These are phyloP conservation scores for Lepidium didymum DNA, from an alignment of 345 rosid species.

Conservation along the genomic window DNA sequence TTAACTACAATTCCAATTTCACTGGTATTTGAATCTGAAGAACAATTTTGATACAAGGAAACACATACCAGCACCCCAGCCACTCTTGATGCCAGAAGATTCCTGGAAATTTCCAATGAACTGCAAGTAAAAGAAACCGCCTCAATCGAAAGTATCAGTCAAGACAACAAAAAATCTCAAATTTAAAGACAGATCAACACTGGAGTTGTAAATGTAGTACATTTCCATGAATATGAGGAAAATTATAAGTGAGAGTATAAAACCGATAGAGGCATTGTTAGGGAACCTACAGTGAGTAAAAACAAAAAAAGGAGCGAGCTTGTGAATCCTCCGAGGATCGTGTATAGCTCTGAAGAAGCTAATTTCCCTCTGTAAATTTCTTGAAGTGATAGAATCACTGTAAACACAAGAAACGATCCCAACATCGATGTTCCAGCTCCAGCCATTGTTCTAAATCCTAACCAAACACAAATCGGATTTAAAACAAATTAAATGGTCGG, in stretches of 20 bases:
- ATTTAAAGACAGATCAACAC: not conserved
- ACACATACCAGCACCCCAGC: conserved; percentile 84
- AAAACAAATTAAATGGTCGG: not conserved
- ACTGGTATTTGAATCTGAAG: not conserved
- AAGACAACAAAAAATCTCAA: not conserved
- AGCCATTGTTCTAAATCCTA: conserved; percentile 42
- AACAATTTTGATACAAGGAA: not conserved
- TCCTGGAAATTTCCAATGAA: conserved; percentile 88
- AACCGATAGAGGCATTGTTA: not conserved
- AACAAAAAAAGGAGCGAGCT: conserved; percentile 79
- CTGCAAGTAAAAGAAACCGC: conserved; percentile 35
- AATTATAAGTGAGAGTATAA: too few relatives aligned
- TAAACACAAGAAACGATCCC: conserved; percentile 52
- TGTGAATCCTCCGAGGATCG: conserved; percentile 79
- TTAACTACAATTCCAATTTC: not conserved
- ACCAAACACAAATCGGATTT: not conserved
- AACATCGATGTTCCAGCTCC: conserved; percentile 79
- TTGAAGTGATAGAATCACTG: conserved; percentile 62
- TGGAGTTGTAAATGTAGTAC: not conserved
- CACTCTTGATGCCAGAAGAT: conserved; percentile 63
- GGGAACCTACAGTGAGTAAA: conserved; percentile 50
- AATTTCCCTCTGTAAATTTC: conserved; percentile 65
- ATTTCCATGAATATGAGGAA: not conserved
- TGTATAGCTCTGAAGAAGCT: conserved; percentile 72
- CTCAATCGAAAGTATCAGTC: not conserved